Evolutionary conservation across 208 protist genomes (phyloP), one percentile per base, ranked within the genome.

Genomic region (Perkinsela sp.): DNA sequence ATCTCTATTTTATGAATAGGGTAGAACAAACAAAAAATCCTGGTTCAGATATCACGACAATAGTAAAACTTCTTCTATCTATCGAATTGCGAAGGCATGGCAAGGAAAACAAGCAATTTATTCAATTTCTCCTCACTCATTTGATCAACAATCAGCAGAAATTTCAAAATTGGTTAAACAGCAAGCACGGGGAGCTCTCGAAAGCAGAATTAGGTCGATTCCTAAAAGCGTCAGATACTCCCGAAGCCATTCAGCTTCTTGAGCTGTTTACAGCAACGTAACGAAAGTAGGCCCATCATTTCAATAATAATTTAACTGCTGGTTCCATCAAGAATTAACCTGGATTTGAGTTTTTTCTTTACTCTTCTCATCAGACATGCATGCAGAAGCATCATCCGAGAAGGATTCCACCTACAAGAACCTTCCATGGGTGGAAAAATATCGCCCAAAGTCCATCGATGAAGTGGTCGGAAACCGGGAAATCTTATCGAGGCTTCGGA

Each of bases 381-480:
- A 57, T 57, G 6, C 40, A 22, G 13, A 57, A 6, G 40, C 13
- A 6, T 57, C 40, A 57, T 57, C 40, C 22, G 6, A n/a, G 22
- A 57, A 57, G 40, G 13, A 57, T 57, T 57, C 40, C 40, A 22
- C 22, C 22, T 57, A 6, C 40, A 30, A 57, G 40, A 57, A 22
- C 40, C 40, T 74, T n/a, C 94, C 94, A 66, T 98, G 95, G 95
- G 87, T 98, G 31, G 96, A 99, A 76, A 98, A 98, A 81, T 98
- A 98, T 77, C 80, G 96, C 30, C 96, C 96, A 15, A 74, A 78
- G 32, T 81, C 80, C 30, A 84, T 98, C 67, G 74, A 84, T 1
- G 95, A 98, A 70, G 86, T 98, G 66, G 96, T 98, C 0, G 96
- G 96, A 57, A 99, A 99, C 80, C 80, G 85, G 67, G 94, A 97